These are phyloP conservation scores for Spatholobus suberectus DNA, from an alignment of 306 rosid species.

Conservation along the genomic window DNA sequence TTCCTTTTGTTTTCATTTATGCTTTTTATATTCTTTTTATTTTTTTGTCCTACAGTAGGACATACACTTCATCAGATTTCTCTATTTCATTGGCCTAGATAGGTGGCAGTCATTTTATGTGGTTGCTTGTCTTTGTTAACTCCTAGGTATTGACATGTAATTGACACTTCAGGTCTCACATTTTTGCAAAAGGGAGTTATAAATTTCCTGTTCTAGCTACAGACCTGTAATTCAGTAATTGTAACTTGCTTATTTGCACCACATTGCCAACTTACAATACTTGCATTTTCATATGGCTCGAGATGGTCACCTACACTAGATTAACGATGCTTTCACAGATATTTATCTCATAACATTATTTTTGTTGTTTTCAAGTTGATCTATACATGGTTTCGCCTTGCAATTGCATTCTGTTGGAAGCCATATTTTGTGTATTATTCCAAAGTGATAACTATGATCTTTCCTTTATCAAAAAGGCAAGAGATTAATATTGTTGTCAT, in stretches of 20 bases:
- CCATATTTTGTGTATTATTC: not conserved
- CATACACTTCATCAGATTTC: not conserved
- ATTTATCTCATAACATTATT: not conserved
- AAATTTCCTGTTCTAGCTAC: constrained; percentile 14
- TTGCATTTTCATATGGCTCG: not conserved
- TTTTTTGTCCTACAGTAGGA: not conserved
- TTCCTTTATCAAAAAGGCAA: not conserved
- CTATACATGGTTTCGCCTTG: not conserved
- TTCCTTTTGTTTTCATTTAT: not conserved
- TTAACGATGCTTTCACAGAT: not conserved
- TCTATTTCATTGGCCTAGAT: not conserved
- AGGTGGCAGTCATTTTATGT: not conserved
- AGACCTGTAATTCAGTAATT: not conserved
- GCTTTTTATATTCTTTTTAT: not conserved
- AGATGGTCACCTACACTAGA: not conserved
- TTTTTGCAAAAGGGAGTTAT: not conserved
- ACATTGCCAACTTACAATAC: not conserved
- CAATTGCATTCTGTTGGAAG: constrained; percentile 4
- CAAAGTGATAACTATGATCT: constrained; percentile 2
- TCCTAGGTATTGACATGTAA: not conserved
- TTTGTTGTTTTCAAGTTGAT: not conserved
- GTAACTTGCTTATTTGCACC: constrained; percentile 1
- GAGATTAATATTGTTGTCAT: not conserved
- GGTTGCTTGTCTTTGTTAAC: not conserved
- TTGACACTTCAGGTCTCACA: not conserved